phyloP scores from a whole-genome alignment of 345 rosid species.

The Gossypium herbaceum region DNA sequence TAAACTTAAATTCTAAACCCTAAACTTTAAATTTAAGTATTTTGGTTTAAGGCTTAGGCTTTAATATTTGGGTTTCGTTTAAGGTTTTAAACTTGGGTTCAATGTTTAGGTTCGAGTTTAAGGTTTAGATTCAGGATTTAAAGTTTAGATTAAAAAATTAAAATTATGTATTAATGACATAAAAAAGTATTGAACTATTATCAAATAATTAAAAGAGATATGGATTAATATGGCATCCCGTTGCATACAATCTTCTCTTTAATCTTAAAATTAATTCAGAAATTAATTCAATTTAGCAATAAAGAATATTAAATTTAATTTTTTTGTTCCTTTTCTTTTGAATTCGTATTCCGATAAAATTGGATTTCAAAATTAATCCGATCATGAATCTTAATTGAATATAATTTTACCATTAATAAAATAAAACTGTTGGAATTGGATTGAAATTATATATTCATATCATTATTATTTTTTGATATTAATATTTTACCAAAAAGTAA shows the following conservation, averaged over 20 bases:
- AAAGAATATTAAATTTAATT: no score
- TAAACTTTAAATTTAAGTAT: accelerated
- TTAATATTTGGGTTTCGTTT: accelerated
- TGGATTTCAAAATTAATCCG: neutral
- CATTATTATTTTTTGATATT: no score
- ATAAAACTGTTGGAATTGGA: neutral
- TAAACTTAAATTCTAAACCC: accelerated
- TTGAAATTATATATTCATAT: neutral
- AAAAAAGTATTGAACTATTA: accelerated
- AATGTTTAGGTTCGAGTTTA: no score
- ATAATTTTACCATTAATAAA: neutral
- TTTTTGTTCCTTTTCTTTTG: no score
- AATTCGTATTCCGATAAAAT: neutral
- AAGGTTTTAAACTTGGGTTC: accelerated
- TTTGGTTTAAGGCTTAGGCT: no score
- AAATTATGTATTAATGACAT: no score
- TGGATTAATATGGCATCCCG: accelerated
- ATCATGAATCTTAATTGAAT: neutral
- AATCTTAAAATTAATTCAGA: neutral
- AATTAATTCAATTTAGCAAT: no score
- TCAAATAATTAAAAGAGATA: no score
- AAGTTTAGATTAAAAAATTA: no score
- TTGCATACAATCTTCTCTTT: no score
- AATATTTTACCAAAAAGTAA: no score
- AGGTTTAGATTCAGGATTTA: accelerated